Evolutionary conservation across 495 filamentous ascomycete species (phyloP).

Genomic region (Lepidopterella palustris): DNA sequence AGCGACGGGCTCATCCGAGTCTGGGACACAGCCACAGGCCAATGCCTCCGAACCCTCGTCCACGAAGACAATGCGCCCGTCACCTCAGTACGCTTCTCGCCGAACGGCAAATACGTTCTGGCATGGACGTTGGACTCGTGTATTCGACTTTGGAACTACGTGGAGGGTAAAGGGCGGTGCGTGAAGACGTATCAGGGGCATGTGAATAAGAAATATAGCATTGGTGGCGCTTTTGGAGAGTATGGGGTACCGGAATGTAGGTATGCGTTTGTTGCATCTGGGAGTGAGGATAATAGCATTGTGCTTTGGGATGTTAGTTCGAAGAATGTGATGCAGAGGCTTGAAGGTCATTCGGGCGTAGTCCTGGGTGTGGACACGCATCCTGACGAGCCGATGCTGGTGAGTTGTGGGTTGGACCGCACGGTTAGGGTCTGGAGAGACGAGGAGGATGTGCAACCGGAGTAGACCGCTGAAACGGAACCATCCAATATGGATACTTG

Average conservation of each 20-base stretch:
- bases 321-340: constrained; percentile 71
- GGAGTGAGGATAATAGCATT: constrained; percentile 80
- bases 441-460: constrained; percentile 16
- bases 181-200: constrained; percentile 98
- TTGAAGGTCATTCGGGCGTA: constrained; percentile 67
- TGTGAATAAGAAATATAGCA: constrained; percentile 71
- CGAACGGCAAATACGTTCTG: constrained; percentile 86
- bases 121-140: constrained; percentile 88
- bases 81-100: constrained; percentile 82
- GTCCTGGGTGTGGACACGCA: constrained; percentile 77
- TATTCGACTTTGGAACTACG: constrained; percentile 90
- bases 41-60: constrained; percentile 88
- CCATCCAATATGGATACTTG: not conserved
- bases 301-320: constrained; percentile 83
- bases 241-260: constrained; percentile 38
- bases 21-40: constrained; percentile 93
- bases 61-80: constrained; percentile 95
- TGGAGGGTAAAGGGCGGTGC: constrained; percentile 72
- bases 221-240: constrained; percentile 72
- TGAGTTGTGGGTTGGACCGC: constrained; percentile 56
- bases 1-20: constrained; percentile 87
- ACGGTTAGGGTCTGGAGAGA: constrained; percentile 60
- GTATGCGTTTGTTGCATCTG: constrained; percentile 64
- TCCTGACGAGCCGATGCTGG: constrained; percentile 22
- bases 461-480: not conserved